phyloP scores from a whole-genome alignment of 2,329 filamentous ascomycete species.

The Shiraia sp. region DNA sequence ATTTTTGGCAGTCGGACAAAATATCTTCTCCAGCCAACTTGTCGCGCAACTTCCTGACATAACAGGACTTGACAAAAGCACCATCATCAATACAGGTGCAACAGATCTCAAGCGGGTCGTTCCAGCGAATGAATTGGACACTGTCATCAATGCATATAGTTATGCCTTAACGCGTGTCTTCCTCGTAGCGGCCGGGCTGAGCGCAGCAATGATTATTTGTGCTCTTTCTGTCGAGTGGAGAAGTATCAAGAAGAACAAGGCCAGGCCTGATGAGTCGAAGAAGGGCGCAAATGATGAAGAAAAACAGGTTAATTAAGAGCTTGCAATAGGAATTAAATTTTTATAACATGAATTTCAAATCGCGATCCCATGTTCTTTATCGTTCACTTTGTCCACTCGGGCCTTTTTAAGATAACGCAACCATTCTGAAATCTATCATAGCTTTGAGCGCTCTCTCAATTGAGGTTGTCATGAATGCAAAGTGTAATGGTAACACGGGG shows the following conservation, averaged over 20 bases:
- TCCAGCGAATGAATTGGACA: conserved; percentile 52
- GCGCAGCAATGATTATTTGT: conserved; percentile 58
- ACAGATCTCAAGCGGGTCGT: conserved; percentile 63
- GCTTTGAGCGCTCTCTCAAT: too few species aligned
- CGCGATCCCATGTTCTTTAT: too few species aligned
- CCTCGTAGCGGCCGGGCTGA: conserved; percentile 60
- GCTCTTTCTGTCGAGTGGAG: conserved; percentile 63
- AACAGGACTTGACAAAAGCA: conserved; percentile 19
- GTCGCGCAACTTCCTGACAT: conserved; percentile 23
- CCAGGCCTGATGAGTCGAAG: not conserved
- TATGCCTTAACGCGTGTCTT: conserved; percentile 61
- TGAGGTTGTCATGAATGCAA: too few species aligned
- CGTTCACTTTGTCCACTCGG: too few species aligned
- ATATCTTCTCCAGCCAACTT: conserved; percentile 32
- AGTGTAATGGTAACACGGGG: too few species aligned
- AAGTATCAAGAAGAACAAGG: conserved; percentile 50
- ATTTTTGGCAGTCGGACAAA: conserved; percentile 52
- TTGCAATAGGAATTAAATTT: too few species aligned
- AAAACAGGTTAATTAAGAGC: not conserved
- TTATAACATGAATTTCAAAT: too few species aligned
- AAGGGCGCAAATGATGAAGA: not conserved
- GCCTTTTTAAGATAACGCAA: too few species aligned
- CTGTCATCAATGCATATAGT: conserved; percentile 67
- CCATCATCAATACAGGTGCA: conserved; percentile 46
- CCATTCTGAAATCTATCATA: too few species aligned